A percentile compares a stretch with the other conserved stretches of the same genome.
Conservation (phyloP, 306 rosid genomes). For the Ormosia semicastrata region DNA sequence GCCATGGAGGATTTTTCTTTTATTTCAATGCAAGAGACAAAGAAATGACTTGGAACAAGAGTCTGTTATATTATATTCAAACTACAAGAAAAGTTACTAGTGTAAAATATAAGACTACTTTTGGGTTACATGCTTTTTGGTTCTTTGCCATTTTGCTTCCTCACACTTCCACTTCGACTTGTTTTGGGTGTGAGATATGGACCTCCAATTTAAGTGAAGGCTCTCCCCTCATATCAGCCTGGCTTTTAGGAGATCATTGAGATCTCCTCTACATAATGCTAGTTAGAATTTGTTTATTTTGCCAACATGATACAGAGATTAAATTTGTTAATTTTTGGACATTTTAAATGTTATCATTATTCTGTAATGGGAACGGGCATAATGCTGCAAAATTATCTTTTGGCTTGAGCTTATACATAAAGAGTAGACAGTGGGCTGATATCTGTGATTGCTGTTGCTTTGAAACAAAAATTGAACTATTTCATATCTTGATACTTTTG, state of each 20-base stretch:
- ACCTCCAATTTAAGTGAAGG: no score
- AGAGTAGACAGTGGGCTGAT: neutral
- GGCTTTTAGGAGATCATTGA: no score
- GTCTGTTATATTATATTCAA: neutral
- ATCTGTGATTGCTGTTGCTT: neutral
- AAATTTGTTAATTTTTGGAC: neutral
- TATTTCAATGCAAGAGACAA: neutral
- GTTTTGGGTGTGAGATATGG: neutral
- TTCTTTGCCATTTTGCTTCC: neutral
- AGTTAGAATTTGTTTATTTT: neutral
- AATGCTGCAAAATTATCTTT: neutral
- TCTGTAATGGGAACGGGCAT: neutral
- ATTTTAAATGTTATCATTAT: neutral
- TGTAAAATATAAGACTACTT: neutral
- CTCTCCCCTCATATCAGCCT: no score
- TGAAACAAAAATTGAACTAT: neutral
- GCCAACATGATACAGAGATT: neutral
- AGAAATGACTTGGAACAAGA: neutral
- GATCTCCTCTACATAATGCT: neutral
- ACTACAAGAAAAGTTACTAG: neutral
- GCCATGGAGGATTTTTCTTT: neutral
- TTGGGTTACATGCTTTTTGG: slow-evolving; percentile 5
- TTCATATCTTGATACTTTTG: neutral
- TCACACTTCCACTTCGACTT: neutral
- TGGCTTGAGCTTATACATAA: neutral